These are phyloP conservation scores for Lindgomyces ingoldianus DNA, from an alignment of 495 filamentous ascomycete species.

Conservation along the genomic window DNA sequence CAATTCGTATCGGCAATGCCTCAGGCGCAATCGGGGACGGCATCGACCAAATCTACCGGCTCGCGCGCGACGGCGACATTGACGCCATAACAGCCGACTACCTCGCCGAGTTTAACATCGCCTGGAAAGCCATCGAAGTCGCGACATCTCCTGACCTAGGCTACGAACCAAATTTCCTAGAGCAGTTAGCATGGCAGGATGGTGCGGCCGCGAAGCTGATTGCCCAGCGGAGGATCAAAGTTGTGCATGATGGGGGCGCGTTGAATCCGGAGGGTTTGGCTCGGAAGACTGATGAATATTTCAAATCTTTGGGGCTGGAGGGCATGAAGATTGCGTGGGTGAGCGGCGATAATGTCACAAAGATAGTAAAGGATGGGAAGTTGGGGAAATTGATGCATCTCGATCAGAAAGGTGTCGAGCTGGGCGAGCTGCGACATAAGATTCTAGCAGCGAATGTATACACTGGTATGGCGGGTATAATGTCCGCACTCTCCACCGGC, in stretches of 20 bases:
- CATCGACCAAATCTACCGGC: conserved; percentile 26
- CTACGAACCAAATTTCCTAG: conserved; percentile 21
- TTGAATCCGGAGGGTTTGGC: conserved; percentile 21
- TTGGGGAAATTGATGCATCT: conserved; percentile 17
- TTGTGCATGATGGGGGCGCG: conserved; percentile 27
- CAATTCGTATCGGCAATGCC: conserved; percentile 27
- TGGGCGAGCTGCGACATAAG: neutral
- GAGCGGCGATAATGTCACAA: conserved; percentile 19
- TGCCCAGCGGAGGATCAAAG: conserved; percentile 16
- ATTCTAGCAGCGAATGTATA: conserved; percentile 26
- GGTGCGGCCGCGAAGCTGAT: conserved; percentile 17
- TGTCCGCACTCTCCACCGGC: conserved; percentile 12
- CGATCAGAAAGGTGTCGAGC: conserved; percentile 11
- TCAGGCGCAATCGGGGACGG: conserved; percentile 24
- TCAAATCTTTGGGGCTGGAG: conserved; percentile 6
- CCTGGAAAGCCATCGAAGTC: conserved; percentile 28
- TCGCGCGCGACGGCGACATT: conserved; percentile 18
- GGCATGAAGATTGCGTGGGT: conserved; percentile 23
- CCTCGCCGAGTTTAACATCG: conserved; percentile 31
- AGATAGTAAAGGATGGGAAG: conserved; percentile 7
- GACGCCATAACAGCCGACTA: conserved; percentile 30
- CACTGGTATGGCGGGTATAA: conserved; percentile 14
- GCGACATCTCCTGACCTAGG: conserved; percentile 10
- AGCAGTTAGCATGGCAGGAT: conserved; percentile 26
- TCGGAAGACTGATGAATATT: conserved; percentile 15